A percentile compares a stretch with the other conserved stretches of the same genome.
Conservation (phyloP, 2,329 filamentous ascomycete genomes). For the Fusarium acutatum region DNA sequence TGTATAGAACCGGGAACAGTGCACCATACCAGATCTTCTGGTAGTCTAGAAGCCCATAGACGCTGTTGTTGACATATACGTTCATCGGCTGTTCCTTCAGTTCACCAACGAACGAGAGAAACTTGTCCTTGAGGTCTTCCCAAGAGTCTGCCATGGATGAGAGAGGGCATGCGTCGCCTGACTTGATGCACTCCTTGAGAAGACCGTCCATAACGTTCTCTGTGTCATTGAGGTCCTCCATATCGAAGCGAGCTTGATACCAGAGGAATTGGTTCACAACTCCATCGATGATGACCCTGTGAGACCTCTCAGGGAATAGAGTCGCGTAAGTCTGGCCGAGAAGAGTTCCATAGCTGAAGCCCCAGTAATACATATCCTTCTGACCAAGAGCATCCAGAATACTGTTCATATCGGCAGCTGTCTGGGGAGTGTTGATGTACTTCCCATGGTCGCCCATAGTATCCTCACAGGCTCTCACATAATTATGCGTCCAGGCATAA, state of each 20-base stretch:
- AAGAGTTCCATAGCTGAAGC: conserved; percentile 53
- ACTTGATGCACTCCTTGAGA: conserved; percentile 49
- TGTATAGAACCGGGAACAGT: conserved; percentile 52
- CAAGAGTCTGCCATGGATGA: conserved; percentile 48
- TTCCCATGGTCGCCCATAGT: conserved; percentile 54
- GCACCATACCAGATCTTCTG: conserved; percentile 47
- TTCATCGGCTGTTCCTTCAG: conserved; percentile 51
- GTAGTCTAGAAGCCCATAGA: conserved; percentile 51
- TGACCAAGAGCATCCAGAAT: conserved; percentile 54
- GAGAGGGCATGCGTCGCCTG: conserved; percentile 56
- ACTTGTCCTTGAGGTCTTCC: conserved; percentile 45
- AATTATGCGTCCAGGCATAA: conserved; percentile 53
- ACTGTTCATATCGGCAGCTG: conserved; percentile 60
- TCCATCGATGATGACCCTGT: conserved; percentile 49
- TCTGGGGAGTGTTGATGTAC: conserved; percentile 60
- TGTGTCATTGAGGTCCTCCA: conserved; percentile 43
- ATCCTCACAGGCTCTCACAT: conserved; percentile 52
- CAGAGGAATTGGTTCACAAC: conserved; percentile 47
- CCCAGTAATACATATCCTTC: conserved; percentile 50
- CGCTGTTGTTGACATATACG: conserved; percentile 53
- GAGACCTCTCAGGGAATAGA: conserved; percentile 47
- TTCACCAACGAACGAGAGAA: conserved; percentile 45
- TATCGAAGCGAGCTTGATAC: conserved; percentile 40
- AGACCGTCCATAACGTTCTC: conserved; percentile 45
- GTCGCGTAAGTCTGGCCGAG: conserved; percentile 53